Conservation (phyloP, 805 yeast species). For the Tetrapisispora phaffii region DNA sequence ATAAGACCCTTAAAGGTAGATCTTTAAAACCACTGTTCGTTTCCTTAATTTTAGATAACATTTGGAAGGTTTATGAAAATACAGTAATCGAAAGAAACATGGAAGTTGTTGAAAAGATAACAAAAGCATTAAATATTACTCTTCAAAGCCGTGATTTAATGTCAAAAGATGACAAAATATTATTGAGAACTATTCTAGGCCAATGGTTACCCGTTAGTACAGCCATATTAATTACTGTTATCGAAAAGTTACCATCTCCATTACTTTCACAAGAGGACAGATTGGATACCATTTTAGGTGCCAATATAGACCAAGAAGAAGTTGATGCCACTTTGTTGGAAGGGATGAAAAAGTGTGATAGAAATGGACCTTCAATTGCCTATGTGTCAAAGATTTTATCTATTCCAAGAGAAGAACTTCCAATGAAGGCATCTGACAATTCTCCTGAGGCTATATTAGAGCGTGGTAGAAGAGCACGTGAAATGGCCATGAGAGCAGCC, state of each 20-base stretch:
- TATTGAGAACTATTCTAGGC: slow-evolving; percentile 60
- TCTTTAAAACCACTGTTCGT: slow-evolving; percentile 75
- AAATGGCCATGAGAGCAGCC: slow-evolving; percentile 59
- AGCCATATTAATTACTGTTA: slow-evolving; percentile 73
- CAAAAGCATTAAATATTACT: slow-evolving; percentile 56
- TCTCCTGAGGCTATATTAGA: slow-evolving; percentile 52
- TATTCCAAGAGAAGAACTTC: slow-evolving; percentile 72
- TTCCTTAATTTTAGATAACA: slow-evolving; percentile 72
- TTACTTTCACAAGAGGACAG: slow-evolving; percentile 61
- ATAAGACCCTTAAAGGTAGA: slow-evolving; percentile 53
- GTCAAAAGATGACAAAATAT: slow-evolving; percentile 61
- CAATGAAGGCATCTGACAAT: slow-evolving; percentile 39
- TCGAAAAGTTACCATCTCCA: slow-evolving; percentile 82
- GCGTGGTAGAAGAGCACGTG: slow-evolving; percentile 53
- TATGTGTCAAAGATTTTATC: slow-evolving; percentile 87
- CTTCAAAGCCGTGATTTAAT: slow-evolving; percentile 66
- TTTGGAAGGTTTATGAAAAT: slow-evolving; percentile 83
- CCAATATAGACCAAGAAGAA: slow-evolving; percentile 32
- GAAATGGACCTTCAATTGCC: slow-evolving; percentile 56
- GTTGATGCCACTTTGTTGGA: slow-evolving; percentile 41
- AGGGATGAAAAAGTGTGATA: slow-evolving; percentile 59
- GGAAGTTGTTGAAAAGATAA: slow-evolving; percentile 67
- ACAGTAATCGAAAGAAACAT: slow-evolving; percentile 54
- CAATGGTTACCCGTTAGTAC: slow-evolving; percentile 94
- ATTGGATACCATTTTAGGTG: slow-evolving; percentile 51